These are phyloP conservation scores for Acanthamoeba royreba DNA, from an alignment of 208 protist genomes.

Conservation along the genomic window DNA sequence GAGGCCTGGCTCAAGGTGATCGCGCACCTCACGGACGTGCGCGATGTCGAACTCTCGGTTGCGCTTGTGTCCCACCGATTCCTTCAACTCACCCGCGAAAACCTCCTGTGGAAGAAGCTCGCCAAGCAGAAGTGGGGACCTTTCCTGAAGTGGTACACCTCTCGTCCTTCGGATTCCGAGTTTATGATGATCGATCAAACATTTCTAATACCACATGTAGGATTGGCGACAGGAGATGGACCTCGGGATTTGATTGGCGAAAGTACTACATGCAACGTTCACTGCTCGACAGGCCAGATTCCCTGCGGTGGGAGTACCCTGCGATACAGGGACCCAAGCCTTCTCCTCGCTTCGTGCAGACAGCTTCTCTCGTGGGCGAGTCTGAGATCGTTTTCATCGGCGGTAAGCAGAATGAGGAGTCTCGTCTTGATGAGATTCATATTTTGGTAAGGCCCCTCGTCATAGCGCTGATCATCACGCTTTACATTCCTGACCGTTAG, in stretches of 20 bases:
- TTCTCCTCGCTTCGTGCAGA: conserved; percentile 1
- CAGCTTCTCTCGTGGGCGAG: neutral
- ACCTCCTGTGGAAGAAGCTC: conserved; percentile 25
- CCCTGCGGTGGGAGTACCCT: neutral
- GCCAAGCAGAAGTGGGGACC: neutral
- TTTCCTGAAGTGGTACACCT: neutral
- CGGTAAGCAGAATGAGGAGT: conserved; percentile 15
- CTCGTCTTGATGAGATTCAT: neutral
- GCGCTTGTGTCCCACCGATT: neutral
- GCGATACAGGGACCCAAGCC: neutral
- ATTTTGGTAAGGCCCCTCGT: neutral
- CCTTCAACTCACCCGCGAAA: neutral
- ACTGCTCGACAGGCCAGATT: neutral
- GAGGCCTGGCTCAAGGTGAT: conserved; percentile 15
- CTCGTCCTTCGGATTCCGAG: neutral
- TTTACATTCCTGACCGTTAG: neutral
- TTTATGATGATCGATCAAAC: neutral
- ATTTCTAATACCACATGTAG: neutral
- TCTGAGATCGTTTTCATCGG: conserved; percentile 4
- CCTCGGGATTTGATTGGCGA: neutral
- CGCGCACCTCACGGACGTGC: neutral
- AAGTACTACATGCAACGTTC: conserved; percentile 9
- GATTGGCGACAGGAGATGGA: neutral
- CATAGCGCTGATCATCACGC: neutral
- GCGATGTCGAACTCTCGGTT: neutral